Base-by-base conservation (phyloP, 2,329 filamentous ascomycete genomes). In the Aspergillus neoniger region DNA sequence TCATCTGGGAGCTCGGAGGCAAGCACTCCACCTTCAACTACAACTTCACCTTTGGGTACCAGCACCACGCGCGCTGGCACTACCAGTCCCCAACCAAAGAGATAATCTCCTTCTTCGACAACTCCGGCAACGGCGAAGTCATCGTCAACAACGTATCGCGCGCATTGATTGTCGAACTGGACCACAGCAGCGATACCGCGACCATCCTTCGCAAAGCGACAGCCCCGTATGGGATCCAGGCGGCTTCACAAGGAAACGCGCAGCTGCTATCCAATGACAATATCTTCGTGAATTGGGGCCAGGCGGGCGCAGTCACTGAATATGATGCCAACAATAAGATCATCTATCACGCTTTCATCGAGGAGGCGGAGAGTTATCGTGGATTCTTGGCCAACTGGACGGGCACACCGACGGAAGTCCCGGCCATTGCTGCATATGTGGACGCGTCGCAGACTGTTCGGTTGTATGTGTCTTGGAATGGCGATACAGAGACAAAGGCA, bases 241-340 rank as follows among this genome's bases (percentile, higher is more conserved):
- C 82, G 28, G 81, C 78, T 49, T 84, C 83, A 0, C 82, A 84
- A 61, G 82, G 81, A 1, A 82, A 79, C 60, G 80, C 83, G 32
- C 85, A 88, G 63, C 66, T 84, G 5, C 77, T 88, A 0, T 79
- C 82, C 0, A 81, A 81, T 55, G 82, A 82, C 36, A 82, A 85
- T 59, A 80, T 80, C 6, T 73, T 87, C 44, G 80, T 87, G 36
- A 83, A 83, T 63, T 88, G 85, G 84, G 85, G 85, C 4, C 79
- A 78, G 0, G 77, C 79, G 17, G 81, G 81, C 0, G 80, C 79
- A 2, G 66, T 81, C 21, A 71, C 72, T 5, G 72, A 74, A n/a
- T 72, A 69, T 59, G 60, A 64, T 14, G 54, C 67, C 0, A 67
- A 77, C 21, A 74, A 76, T 1, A 73, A 68, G 1, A 67, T 71